Conservation (phyloP, 495 filamentous ascomycete species). For the Penicillium nucicola region DNA sequence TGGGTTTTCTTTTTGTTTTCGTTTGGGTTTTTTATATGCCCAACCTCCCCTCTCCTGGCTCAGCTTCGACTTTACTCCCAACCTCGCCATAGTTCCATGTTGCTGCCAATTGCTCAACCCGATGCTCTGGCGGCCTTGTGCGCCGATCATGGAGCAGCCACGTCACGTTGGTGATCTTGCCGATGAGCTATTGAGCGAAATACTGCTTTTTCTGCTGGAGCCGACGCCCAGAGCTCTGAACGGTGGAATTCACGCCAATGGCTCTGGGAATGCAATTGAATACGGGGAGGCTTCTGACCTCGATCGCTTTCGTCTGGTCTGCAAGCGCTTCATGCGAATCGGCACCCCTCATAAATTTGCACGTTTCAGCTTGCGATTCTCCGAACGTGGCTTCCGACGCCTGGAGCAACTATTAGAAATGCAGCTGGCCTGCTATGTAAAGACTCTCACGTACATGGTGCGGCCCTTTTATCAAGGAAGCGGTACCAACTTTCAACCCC, state of each 20-base stretch:
- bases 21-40: constrained; percentile 4
- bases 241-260: not conserved
- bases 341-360: constrained; percentile 59
- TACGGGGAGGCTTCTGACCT: constrained; percentile 37
- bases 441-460: constrained; percentile 69
- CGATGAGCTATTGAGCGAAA: constrained; percentile 58
- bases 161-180: constrained; percentile 50
- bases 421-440: constrained; percentile 60
- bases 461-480: constrained; percentile 62
- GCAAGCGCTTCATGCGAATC: constrained; percentile 58
- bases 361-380: constrained; percentile 60
- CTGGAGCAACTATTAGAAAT: constrained; percentile 48
- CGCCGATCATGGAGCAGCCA: constrained; percentile 34
- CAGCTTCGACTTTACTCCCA: constrained; percentile 1
- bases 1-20: no score
- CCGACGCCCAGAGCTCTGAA: constrained; percentile 8
- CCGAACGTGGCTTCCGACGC: constrained; percentile 51
- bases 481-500: constrained; percentile 36
- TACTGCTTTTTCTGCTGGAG: constrained; percentile 40
- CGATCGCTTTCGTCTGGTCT: constrained; percentile 55
- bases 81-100: constrained; percentile 33
- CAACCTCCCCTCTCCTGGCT: not conserved
- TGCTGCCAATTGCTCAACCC: constrained; percentile 33
- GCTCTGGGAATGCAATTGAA: constrained; percentile 4
- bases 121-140: constrained; percentile 34